Evolutionary conservation across 164 flowering plant genomes (phyloP).

Genomic region (Piper betle): DNA sequence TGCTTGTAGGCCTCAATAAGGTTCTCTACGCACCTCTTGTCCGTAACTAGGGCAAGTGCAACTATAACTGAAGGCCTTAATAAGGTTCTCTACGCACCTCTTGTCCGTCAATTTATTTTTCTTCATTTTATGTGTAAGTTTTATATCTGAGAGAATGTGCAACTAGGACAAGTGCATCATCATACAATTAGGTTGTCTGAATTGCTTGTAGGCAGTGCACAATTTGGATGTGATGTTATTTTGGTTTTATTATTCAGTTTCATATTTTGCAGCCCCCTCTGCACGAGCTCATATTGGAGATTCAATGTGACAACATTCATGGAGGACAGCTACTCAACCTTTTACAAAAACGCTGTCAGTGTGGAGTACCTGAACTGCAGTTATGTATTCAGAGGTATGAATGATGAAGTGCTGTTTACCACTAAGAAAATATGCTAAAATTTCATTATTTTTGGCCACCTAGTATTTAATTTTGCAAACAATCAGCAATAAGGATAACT

Average conservation of each 20-base stretch:
- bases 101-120: neutral
- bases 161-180: neutral
- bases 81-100: constrained; percentile 43
- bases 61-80: constrained; percentile 83
- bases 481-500: too few relatives aligned
- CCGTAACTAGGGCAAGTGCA: too few relatives aligned
- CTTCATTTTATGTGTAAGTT: neutral
- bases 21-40: constrained; percentile 18
- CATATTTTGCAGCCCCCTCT: constrained; percentile 84
- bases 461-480: too few relatives aligned
- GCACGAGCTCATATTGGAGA: constrained; percentile 73
- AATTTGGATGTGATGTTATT: neutral
- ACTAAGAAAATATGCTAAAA: too few relatives aligned
- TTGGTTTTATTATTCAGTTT: constrained; percentile 33
- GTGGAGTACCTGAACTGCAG: constrained; percentile 96
- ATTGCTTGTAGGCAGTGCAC: too few relatives aligned
- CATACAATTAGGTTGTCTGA: neutral
- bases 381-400: constrained; percentile 80
- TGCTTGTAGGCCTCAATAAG: constrained; percentile 93
- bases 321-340: constrained; percentile 92
- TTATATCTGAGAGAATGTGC: neutral
- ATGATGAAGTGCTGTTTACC: too few relatives aligned
- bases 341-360: constrained; percentile 78
- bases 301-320: constrained; percentile 75
- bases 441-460: too few relatives aligned